Evolutionary conservation across 1,284 basidiomycete species (phyloP).

Genomic region (Sporisorium graminicola): DNA sequence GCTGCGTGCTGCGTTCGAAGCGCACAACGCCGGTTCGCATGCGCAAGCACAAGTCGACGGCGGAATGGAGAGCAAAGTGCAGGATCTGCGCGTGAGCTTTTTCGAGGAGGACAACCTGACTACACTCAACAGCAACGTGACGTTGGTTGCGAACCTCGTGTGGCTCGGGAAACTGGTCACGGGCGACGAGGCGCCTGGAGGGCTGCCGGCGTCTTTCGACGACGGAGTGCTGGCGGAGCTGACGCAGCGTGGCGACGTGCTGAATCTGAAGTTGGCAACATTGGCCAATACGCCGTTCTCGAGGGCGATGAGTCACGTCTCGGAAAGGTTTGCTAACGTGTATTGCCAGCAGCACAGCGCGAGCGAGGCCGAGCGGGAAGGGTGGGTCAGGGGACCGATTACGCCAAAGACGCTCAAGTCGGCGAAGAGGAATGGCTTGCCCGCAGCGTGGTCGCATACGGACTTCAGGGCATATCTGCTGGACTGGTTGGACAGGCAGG

Average conservation of each 20-base stretch:
- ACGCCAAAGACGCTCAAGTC: slow-evolving; percentile 30
- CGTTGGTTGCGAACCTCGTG: slow-evolving; percentile 40
- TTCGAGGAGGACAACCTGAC: slow-evolving; percentile 40
- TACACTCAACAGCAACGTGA: slow-evolving; percentile 44
- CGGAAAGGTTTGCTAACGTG: slow-evolving; percentile 39
- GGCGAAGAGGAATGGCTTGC: slow-evolving; percentile 32
- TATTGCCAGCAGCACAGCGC: slow-evolving; percentile 11
- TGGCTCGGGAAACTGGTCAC: slow-evolving; percentile 42
- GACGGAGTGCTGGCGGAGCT: slow-evolving; percentile 27
- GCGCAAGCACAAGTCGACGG: slow-evolving; percentile 1
- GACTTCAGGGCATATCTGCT: slow-evolving; percentile 46
- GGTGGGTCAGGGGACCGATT: slow-evolving; percentile 45
- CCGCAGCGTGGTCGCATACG: slow-evolving; percentile 32
- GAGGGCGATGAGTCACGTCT: slow-evolving; percentile 27
- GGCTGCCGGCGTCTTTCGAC: slow-evolving; percentile 22
- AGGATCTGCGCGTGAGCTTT: slow-evolving; percentile 11
- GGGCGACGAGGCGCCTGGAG: slow-evolving; percentile 8
- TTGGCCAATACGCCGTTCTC: slow-evolving; percentile 39
- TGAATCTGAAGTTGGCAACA: slow-evolving; percentile 31
- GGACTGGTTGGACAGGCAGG: slow-evolving; percentile 42
- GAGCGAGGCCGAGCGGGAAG: slow-evolving; percentile 4
- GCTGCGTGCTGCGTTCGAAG: slow-evolving; percentile 34
- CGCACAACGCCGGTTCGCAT: slow-evolving; percentile 17
- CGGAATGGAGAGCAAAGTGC: slow-evolving; percentile 21
- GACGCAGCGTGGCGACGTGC: slow-evolving; percentile 27